A percentile compares a stretch with the other conserved stretches of the same genome.
phyloP scores from a whole-genome alignment of 129 eudicot genomes.

The Chrysanthemum lavandulifolium region DNA sequence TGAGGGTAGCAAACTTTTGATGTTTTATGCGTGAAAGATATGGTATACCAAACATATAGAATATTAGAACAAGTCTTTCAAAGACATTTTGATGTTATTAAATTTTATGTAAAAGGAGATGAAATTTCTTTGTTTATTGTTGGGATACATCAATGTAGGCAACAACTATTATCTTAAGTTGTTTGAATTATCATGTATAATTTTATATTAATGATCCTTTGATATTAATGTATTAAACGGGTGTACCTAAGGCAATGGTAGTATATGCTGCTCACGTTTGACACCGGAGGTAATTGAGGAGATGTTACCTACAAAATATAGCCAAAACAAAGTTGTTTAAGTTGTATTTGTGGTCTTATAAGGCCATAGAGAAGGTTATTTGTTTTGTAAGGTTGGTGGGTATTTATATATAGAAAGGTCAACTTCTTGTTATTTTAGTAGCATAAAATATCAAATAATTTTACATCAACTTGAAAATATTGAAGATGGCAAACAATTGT shows the following conservation, averaged over 20 bases:
- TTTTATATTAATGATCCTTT: neutral
- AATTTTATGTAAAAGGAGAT: neutral
- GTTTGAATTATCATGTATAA: neutral
- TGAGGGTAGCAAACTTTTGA: neutral
- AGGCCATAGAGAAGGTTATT: neutral
- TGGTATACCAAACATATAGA: constrained; percentile 1
- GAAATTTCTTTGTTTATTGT: too few species aligned
- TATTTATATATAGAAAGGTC: too few species aligned
- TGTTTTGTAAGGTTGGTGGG: too few species aligned
- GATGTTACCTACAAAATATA: neutral
- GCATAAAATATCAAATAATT: too few species aligned
- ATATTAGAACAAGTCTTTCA: neutral
- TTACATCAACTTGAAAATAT: too few species aligned
- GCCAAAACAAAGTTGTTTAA: neutral
- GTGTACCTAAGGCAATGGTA: neutral
- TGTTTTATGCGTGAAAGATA: constrained; percentile 18
- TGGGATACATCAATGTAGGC: too few species aligned
- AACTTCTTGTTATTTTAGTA: too few species aligned
- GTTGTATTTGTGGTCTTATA: neutral
- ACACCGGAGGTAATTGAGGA: neutral
- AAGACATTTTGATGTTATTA: neutral
- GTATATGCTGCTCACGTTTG: neutral
- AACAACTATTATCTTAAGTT: too few species aligned
- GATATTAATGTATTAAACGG: neutral
- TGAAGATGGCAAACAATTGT: too few species aligned